Conservation (phyloP, 768 basidiomycete species). For the Lactarius pseudohatsudake region DNA sequence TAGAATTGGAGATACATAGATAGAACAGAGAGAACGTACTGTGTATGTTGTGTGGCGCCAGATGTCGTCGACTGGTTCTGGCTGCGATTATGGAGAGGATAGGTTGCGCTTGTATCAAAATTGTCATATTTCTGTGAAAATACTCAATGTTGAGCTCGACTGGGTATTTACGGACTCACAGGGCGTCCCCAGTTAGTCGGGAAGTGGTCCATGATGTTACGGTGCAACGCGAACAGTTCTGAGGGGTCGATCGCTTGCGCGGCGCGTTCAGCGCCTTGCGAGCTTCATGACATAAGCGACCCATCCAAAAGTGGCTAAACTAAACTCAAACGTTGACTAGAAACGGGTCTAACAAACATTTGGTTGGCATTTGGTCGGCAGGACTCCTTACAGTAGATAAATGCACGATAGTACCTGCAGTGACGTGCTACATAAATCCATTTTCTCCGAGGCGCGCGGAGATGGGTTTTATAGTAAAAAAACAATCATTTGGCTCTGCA, state of each 20-base stretch:
- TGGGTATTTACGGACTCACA: neutral
- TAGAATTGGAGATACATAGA: neutral
- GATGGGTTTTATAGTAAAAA: neutral
- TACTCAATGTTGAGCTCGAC: neutral
- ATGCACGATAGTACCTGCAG: neutral
- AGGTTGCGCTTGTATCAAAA: conserved; percentile 74
- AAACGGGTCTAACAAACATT: neutral
- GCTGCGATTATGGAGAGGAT: conserved; percentile 66
- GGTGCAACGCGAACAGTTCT: neutral
- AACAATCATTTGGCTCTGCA: too few relatives aligned
- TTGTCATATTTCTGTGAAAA: conserved; percentile 64
- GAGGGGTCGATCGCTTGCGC: conserved; percentile 19
- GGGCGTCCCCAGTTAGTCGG: conserved; percentile 73
- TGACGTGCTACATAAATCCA: neutral
- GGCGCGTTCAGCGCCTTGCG: conserved; percentile 17
- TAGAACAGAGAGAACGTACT: conserved; percentile 45
- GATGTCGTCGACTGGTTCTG: conserved; percentile 45
- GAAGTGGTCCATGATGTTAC: conserved; percentile 70
- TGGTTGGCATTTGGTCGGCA: neutral
- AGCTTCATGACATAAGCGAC: conserved; percentile 15
- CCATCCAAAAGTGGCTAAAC: too few relatives aligned
- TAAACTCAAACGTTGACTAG: too few relatives aligned
- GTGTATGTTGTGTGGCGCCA: conserved; percentile 74
- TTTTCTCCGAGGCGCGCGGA: neutral
- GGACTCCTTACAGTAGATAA: neutral